These are phyloP conservation scores for Dalbergia cultrata DNA, from an alignment of 306 rosid genomes.

Conservation along the genomic window DNA sequence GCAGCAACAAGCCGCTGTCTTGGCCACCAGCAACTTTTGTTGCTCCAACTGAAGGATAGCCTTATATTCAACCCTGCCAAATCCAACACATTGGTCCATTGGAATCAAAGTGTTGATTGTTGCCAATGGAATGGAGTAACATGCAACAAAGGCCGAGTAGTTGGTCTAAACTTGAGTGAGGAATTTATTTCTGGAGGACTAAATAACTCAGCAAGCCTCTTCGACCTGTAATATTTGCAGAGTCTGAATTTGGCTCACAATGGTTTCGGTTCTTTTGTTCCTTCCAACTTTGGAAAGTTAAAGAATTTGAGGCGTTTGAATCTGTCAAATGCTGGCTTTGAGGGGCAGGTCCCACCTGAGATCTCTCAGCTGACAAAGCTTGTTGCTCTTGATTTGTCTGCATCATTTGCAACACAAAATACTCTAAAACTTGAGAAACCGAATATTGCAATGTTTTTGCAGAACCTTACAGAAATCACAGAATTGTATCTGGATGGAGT, in stretches of 20 bases:
- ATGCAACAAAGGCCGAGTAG: constrained; percentile 39
- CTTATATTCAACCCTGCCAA: too few species aligned
- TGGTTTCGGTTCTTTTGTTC: constrained; percentile 12
- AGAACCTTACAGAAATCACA: constrained; percentile 45
- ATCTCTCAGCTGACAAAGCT: constrained; percentile 48
- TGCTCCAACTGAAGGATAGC: too few species aligned
- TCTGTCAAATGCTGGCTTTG: constrained; percentile 48
- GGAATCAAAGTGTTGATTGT: constrained; percentile 47
- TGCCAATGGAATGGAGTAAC: constrained; percentile 60
- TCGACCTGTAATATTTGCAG: constrained; percentile 40
- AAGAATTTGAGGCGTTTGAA: constrained; percentile 37
- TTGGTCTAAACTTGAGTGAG: constrained; percentile 40
- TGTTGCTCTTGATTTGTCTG: constrained; percentile 37
- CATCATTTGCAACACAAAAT: background rate
- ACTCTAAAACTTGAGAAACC: constrained; percentile 42
- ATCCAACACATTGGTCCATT: too few species aligned
- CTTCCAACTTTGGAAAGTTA: constrained; percentile 28
- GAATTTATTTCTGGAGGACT: constrained; percentile 43
- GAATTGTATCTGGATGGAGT: constrained; percentile 58
- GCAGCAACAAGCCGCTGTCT: too few species aligned
- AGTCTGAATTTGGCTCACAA: constrained; percentile 47
- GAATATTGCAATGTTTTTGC: constrained; percentile 32
- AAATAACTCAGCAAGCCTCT: constrained; percentile 40
- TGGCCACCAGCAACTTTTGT: too few species aligned
- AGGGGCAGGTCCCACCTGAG: constrained; percentile 41